phyloP scores from a whole-genome alignment of 2,329 filamentous ascomycete species.

The Parafenestella ontariensis region DNA sequence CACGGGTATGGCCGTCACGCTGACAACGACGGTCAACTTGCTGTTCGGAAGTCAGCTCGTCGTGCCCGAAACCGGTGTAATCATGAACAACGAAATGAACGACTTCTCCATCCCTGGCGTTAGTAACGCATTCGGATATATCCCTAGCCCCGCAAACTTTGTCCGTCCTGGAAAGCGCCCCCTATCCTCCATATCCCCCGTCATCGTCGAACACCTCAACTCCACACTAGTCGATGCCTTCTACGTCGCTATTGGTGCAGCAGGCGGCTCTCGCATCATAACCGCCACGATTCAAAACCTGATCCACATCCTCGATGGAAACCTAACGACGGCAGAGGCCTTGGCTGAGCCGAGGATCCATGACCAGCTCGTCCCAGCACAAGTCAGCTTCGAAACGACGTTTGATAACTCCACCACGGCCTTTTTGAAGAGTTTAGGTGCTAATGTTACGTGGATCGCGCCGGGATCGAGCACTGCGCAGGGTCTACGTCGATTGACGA shows the following conservation, averaged over 20 bases:
- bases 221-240: slow-evolving; percentile 58
- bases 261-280: slow-evolving; percentile 84
- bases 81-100: slow-evolving; percentile 66
- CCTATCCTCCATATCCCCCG: slow-evolving; percentile 80
- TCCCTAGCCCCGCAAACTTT: slow-evolving; percentile 80
- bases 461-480: slow-evolving; percentile 74
- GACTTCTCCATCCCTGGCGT: slow-evolving; percentile 79
- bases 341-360: slow-evolving; percentile 74
- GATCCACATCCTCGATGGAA: slow-evolving; percentile 74
- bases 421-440: slow-evolving; percentile 69
- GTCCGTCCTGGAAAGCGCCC: slow-evolving; percentile 82
- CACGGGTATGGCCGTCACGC: slow-evolving; percentile 76
- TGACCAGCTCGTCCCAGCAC: slow-evolving; percentile 80
- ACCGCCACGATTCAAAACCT: slow-evolving; percentile 78
- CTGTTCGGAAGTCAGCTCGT: slow-evolving; percentile 82
- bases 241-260: slow-evolving; percentile 74
- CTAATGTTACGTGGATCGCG: slow-evolving; percentile 74
- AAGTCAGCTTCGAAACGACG: slow-evolving; percentile 69
- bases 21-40: slow-evolving; percentile 88
- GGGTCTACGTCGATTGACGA: slow-evolving; percentile 65
- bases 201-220: slow-evolving; percentile 73
- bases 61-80: slow-evolving; percentile 81
- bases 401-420: slow-evolving; percentile 71
- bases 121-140: slow-evolving; percentile 84
- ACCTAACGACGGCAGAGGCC: slow-evolving; percentile 66